A percentile compares a stretch with the other conserved stretches of the same genome.
Evolutionary conservation across 2,329 filamentous ascomycete species (phyloP).

Genomic region (Rutstroemia sp.): DNA sequence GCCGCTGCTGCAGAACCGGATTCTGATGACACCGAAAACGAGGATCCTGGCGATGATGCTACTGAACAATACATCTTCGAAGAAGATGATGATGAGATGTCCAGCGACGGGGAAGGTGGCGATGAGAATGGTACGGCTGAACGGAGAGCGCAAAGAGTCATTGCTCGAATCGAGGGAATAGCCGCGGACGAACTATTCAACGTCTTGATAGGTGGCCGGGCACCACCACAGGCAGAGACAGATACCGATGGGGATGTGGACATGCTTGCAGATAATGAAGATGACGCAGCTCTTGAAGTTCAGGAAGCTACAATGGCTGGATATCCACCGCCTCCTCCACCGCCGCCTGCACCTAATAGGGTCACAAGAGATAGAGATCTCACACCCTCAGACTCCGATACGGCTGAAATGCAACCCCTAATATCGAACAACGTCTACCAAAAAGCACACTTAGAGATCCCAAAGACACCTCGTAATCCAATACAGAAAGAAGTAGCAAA

Average conservation of each 20-base stretch:
- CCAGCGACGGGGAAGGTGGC: constrained; percentile 16
- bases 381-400: constrained; percentile 67
- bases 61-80: constrained; percentile 24
- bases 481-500: constrained; percentile 44
- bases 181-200: constrained; percentile 22
- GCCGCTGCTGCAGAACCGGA: constrained; percentile 17
- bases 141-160: neutral
- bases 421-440: constrained; percentile 54
- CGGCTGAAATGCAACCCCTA: constrained; percentile 50
- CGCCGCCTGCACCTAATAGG: constrained; percentile 37
- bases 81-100: constrained; percentile 28
- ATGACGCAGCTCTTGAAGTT: constrained; percentile 55
- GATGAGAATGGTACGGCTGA: neutral
- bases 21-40: constrained; percentile 15
- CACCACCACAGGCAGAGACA: constrained; percentile 24
- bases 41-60: constrained; percentile 38
- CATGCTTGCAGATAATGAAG: constrained; percentile 38
- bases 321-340: constrained; percentile 54
- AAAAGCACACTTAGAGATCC: constrained; percentile 64
- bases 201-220: constrained; percentile 4
- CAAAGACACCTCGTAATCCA: constrained; percentile 65
- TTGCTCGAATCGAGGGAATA: neutral
- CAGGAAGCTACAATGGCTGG: constrained; percentile 73
- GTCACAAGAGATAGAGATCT: constrained; percentile 48
- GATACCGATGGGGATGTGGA: constrained; percentile 38